Evolutionary conservation across 169 alveolate genomes (phyloP), one percentile per base, ranked within the genome.

Genomic region (Cryptosporidium meleagridis): DNA sequence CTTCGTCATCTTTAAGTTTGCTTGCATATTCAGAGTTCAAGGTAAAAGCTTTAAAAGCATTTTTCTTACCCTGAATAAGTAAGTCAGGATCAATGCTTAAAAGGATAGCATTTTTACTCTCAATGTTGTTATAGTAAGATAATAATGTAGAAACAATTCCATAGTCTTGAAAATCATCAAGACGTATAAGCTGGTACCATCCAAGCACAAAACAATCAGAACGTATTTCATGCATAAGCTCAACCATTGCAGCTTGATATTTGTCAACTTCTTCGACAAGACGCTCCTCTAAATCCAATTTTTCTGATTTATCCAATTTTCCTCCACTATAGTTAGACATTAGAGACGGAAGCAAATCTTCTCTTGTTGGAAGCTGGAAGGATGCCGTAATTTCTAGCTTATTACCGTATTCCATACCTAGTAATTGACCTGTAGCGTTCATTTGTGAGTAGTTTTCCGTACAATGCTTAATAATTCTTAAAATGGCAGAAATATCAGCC

Each of bases 131-230:
- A 67, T 95, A 96, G 87, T 95, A 95, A 12, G 89, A 87, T 14
- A 93, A 94, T 59, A 95, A 84, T 53, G 92, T 93, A 41, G 95
- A 96, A 51, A 95, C 92, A 48, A 94, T 91, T 41, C 93, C 96
- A 65, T 91, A 84, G 39, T 95, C 91, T 87, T 93, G 95, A 71
- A 95, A 75, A 65, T 95, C 97, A 35, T 95, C 96, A 44, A 93
- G 91, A 53, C 92, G 91, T n/a, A 93, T 84, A 10, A 97, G 87
- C 85, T 94, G 97, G 86, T 95, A 95, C 97, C 97, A 95, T 4
- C 97, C 97, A 23, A 95, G 93, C n/a, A 96, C 94, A 75, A 94
- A 95, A 85, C 97, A 94, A 80, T 95, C 97, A 53, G 94, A 95
- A 48, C 92, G 93, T 26, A 95, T 92, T 85, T 94, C 97, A 58